A percentile compares a stretch with the other conserved stretches of the same genome.
These are phyloP conservation scores for Flueggea neowawraea DNA, from an alignment of 441 rosid genomes.

Conservation along the genomic window DNA sequence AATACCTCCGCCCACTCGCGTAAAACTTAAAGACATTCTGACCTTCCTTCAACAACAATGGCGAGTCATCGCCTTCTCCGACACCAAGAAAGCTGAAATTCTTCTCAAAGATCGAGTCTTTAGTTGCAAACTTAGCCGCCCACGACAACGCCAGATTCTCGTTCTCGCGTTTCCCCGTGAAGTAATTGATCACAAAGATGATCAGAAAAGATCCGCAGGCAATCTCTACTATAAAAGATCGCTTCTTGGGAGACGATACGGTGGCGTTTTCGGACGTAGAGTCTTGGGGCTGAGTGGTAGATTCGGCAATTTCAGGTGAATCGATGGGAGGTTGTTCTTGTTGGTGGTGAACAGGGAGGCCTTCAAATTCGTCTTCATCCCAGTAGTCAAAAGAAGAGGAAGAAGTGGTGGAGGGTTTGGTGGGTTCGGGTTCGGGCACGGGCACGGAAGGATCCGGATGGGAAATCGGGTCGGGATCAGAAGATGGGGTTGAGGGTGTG, in stretches of 20 bases:
- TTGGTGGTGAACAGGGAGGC: conserved; percentile 44
- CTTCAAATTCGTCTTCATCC: conserved; percentile 98
- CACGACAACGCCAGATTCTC: conserved; percentile 87
- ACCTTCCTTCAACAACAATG: conserved; percentile 84
- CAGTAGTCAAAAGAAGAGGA: conserved; percentile 62
- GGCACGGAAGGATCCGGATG: conserved; percentile 21
- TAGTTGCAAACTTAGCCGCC: conserved; percentile 83
- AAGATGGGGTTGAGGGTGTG: conserved; percentile 23
- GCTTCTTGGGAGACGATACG: conserved; percentile 20
- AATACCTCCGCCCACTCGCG: conserved; percentile 87
- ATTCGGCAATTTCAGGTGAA: conserved; percentile 22
- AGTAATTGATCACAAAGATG: conserved; percentile 55
- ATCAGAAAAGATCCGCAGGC: conserved; percentile 58
- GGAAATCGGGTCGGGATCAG: conserved; percentile 14
- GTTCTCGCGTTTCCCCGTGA: conserved; percentile 79
- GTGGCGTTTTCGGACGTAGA: conserved; percentile 10
- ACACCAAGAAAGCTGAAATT: conserved; percentile 90
- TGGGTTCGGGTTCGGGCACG: conserved; percentile 20
- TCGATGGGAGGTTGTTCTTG: conserved; percentile 14
- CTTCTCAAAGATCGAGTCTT: conserved; percentile 75
- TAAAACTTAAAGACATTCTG: conserved; percentile 81
- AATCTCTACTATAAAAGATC: conserved; percentile 56
- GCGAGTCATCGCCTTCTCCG: conserved; percentile 84
- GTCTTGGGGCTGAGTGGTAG: conserved; percentile 20
- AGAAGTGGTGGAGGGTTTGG: conserved; percentile 21